Evolutionary conservation across 805 yeast genomes (phyloP), one percentile per base, ranked within the genome.

Genomic region (Yueomyces sinensis): DNA sequence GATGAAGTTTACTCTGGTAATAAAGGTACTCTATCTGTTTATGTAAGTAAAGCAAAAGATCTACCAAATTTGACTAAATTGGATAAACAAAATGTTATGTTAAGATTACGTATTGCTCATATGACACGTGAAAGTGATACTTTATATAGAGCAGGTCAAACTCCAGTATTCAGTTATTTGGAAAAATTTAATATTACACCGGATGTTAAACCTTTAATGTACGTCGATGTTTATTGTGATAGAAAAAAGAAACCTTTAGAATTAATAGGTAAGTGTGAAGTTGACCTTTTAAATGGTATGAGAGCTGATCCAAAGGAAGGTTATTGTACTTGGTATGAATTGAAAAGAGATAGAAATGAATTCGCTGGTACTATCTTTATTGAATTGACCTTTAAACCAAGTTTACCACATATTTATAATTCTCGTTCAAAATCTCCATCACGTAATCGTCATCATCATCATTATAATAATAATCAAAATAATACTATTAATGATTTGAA

Each of bases 1-100:
- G 28, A 30, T 14, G 14, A 19, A 19, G 18, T 18, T 18, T 34
- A 52, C 52, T 39, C 37, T 37, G 50, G 52, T n/a, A 48, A 40
- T 27, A 48, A 51, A 35, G 81, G 81, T 9, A 68, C 72, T 5
- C 61, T 87, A 37, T 80, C 82, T 27, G 71, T 86, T 4, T 78
- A 83, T 41, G 82, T 87, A 4, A 68, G 79, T 35, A 72, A 83
- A 42, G 95, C 91, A 1, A 76, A 77, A 47, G 93, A 84, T 48
- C 68, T 91, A 30, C 94, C 94, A 17, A 89, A 91, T 57, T 63
- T 84, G 41, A 66, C 89, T 27, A 82, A 79, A 41, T 63, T 89
- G 34, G 96, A 93, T 49, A 91, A 91, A 49, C 98, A 91, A 58
- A 80, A 82, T 43, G 98, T 97, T 2, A 87, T 83, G 58, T 80